Evolutionary conservation across 257 asterid species (phyloP).

Genomic region (Buddleja alternifolia): DNA sequence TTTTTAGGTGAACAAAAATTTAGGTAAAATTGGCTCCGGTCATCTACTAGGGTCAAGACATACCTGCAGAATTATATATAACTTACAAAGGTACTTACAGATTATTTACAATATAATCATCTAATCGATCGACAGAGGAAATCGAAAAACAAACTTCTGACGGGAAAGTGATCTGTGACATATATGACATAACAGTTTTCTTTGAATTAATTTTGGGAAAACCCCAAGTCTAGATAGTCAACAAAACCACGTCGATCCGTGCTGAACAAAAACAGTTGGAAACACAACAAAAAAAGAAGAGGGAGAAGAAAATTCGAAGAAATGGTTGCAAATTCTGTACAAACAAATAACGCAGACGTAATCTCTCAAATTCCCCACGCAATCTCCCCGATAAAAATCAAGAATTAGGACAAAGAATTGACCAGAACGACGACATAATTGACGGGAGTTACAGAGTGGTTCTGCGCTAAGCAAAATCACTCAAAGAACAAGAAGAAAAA

Average conservation of each 20-base stretch:
- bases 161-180: too few species aligned
- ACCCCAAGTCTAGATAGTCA: neutral
- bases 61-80: too few species aligned
- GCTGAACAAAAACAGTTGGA: conserved; percentile 21
- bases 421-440: conserved; percentile 12
- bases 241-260: neutral
- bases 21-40: too few species aligned
- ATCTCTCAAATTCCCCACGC: conserved; percentile 21
- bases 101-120: too few species aligned
- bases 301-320: neutral
- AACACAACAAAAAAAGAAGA: neutral
- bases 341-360: conserved; percentile 15
- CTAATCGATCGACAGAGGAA: too few species aligned
- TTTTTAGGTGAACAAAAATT: too few species aligned
- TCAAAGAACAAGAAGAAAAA: neutral
- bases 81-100: too few species aligned
- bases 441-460: conserved; percentile 25
- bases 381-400: neutral
- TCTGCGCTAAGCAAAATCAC: conserved; percentile 19
- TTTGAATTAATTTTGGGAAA: neutral
- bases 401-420: neutral
- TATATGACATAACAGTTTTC: too few species aligned
- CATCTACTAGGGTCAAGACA: too few species aligned
- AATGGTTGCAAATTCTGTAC: neutral
- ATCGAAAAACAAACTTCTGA: too few species aligned